phyloP scores from a whole-genome alignment of 1,284 basidiomycete genomes.

The Leccinum pachyderme region DNA sequence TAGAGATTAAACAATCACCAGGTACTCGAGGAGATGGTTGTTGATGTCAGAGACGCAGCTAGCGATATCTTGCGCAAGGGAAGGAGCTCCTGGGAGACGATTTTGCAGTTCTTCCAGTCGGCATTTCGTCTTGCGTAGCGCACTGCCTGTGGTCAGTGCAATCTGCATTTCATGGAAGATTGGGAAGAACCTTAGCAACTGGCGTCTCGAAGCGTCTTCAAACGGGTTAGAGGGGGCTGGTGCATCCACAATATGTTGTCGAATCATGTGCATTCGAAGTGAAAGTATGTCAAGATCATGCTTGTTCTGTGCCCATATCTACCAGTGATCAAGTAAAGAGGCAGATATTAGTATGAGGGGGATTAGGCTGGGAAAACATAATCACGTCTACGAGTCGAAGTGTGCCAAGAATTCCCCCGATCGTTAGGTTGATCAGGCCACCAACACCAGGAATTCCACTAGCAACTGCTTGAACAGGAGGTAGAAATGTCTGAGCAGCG shows the following conservation, averaged over 20 bases:
- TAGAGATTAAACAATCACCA: not conserved
- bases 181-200: not conserved
- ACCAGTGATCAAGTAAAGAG: not conserved
- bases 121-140: not conserved
- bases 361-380: not conserved
- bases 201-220: not conserved
- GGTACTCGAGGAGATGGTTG: not conserved
- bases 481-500: constrained; percentile 1
- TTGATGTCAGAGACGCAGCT: constrained; percentile 4
- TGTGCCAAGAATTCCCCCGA: not conserved
- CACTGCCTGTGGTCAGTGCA: not conserved
- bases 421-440: not conserved
- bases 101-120: not conserved
- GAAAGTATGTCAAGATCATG: not conserved
- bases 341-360: not conserved
- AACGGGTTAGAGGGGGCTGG: not conserved
- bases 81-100: not conserved
- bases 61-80: constrained; percentile 2
- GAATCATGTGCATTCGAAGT: not conserved
- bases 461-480: constrained; percentile 1
- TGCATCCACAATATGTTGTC: not conserved
- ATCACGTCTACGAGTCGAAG: constrained; percentile 10
- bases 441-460: not conserved
- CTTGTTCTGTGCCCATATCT: not conserved
- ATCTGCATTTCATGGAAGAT: not conserved